phyloP scores from a whole-genome alignment of 78 protist species.

The Dictyostelium purpureum region DNA sequence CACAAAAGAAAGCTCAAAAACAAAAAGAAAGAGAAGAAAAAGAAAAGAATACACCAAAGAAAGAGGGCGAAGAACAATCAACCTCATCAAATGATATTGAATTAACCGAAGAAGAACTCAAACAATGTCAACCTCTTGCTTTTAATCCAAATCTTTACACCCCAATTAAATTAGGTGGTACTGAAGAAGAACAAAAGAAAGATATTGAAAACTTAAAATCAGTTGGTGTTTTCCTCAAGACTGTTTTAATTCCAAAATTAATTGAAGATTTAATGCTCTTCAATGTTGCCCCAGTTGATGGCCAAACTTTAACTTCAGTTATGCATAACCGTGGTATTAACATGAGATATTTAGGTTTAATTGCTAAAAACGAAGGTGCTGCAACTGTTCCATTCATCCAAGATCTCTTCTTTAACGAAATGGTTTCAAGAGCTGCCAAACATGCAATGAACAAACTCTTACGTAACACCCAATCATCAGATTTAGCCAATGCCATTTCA shows the following conservation, averaged over 20 bases:
- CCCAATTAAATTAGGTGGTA: not conserved
- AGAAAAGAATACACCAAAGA: not conserved
- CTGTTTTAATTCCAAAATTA: constrained; percentile 37
- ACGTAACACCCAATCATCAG: not conserved
- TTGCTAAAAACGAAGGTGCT: constrained; percentile 21
- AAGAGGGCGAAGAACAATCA: not conserved
- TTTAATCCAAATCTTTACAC: constrained; percentile 79
- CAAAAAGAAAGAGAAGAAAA: not conserved
- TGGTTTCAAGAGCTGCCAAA: constrained; percentile 79
- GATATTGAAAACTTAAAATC: constrained; percentile 28
- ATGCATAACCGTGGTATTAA: constrained; percentile 86
- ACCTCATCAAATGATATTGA: not conserved
- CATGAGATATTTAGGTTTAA: constrained; percentile 80
- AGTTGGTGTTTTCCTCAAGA: constrained; percentile 50
- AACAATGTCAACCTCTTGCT: not conserved
- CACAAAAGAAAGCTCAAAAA: not conserved
- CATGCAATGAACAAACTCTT: constrained; percentile 30
- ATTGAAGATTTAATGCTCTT: constrained; percentile 70
- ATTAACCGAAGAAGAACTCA: not conserved
- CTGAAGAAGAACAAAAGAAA: constrained; percentile 14
- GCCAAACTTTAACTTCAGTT: constrained; percentile 64
- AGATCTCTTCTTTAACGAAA: constrained; percentile 79
- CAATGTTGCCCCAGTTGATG: constrained; percentile 76
- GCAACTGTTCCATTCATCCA: constrained; percentile 29
- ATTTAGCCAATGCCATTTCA: constrained; percentile 27